Percentiles rank a stretch among this genome's conserved stretches.
phyloP scores from a whole-genome alignment of 2,329 filamentous ascomycete species.

The Venturia oleaginea region DNA sequence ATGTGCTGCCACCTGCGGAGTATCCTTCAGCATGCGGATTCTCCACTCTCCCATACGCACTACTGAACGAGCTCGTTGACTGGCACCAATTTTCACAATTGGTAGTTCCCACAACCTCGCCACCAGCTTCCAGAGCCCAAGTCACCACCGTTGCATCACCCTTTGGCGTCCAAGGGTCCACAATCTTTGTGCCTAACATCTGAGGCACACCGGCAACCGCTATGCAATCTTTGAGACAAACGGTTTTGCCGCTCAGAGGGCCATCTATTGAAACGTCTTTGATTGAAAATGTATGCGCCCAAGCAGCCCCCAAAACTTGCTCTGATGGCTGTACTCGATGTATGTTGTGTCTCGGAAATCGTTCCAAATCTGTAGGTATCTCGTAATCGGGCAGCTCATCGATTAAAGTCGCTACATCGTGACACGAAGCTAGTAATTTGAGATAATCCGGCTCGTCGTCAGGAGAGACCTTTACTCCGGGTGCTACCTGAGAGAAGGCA shows the following conservation, averaged over 20 bases:
- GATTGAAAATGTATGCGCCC: constrained; percentile 44
- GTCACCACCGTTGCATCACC: constrained; percentile 48
- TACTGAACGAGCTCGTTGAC: constrained; percentile 39
- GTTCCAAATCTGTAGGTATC: not conserved
- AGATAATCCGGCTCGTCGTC: constrained; percentile 9
- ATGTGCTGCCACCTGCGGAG: constrained; percentile 40
- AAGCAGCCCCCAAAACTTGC: constrained; percentile 40
- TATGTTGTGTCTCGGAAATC: not conserved
- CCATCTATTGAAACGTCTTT: constrained; percentile 20
- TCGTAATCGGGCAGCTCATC: constrained; percentile 6
- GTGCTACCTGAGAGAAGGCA: constrained; percentile 6
- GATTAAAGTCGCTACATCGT: constrained; percentile 5
- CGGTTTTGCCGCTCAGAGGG: constrained; percentile 30
- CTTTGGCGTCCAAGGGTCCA: constrained; percentile 40
- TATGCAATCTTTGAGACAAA: constrained; percentile 48
- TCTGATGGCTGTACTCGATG: constrained; percentile 20
- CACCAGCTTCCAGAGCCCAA: constrained; percentile 42
- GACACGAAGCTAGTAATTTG: constrained; percentile 10
- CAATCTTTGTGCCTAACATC: constrained; percentile 43
- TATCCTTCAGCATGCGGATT: constrained; percentile 39
- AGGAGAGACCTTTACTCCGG: not conserved
- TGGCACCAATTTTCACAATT: constrained; percentile 47
- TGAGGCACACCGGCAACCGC: constrained; percentile 46
- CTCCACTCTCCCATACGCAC: constrained; percentile 30
- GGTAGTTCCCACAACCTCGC: constrained; percentile 41